Evolutionary conservation across 805 yeast species (phyloP).

Genomic region (Myxozyma lipomycoides): DNA sequence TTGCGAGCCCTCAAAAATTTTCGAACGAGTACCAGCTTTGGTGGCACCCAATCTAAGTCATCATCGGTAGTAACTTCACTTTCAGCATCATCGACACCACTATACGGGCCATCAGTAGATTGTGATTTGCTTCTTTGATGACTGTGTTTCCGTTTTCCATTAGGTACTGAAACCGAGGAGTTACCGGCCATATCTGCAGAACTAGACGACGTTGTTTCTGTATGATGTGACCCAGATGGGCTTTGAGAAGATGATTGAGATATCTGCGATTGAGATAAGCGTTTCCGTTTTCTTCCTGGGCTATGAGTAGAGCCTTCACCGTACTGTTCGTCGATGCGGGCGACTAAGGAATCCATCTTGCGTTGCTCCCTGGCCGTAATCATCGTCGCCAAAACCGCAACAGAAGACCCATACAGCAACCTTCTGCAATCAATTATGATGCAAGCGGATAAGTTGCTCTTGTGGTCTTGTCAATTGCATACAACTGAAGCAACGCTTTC

Average conservation of each 20-base stretch:
- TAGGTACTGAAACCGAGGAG: neutral
- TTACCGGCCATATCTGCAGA: neutral
- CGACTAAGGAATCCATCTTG: constrained; percentile 19
- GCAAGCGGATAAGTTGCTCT: too few relatives aligned
- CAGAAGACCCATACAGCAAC: too few relatives aligned
- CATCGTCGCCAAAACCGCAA: neutral
- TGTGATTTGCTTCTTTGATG: neutral
- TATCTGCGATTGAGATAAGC: neutral
- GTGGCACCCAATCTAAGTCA: constrained; percentile 24
- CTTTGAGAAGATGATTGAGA: neutral
- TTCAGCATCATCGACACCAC: constrained; percentile 10
- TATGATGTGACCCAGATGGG: neutral
- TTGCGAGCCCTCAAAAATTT: constrained; percentile 17
- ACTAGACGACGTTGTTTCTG: neutral
- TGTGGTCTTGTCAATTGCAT: too few relatives aligned
- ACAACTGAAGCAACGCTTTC: too few relatives aligned
- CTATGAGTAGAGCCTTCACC: constrained; percentile 3
- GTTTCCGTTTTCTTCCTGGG: constrained; percentile 7
- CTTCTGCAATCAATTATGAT: too few relatives aligned
- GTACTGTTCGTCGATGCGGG: constrained; percentile 25
- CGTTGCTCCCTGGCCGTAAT: constrained; percentile 26
- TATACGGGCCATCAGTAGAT: neutral
- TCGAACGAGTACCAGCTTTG: constrained; percentile 23
- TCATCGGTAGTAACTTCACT: constrained; percentile 25
- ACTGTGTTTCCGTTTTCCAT: neutral